Percentiles rank a stretch among this genome's conserved stretches.
Evolutionary conservation across 768 basidiomycete genomes (phyloP).

Genomic region (Tricholoma sp.): DNA sequence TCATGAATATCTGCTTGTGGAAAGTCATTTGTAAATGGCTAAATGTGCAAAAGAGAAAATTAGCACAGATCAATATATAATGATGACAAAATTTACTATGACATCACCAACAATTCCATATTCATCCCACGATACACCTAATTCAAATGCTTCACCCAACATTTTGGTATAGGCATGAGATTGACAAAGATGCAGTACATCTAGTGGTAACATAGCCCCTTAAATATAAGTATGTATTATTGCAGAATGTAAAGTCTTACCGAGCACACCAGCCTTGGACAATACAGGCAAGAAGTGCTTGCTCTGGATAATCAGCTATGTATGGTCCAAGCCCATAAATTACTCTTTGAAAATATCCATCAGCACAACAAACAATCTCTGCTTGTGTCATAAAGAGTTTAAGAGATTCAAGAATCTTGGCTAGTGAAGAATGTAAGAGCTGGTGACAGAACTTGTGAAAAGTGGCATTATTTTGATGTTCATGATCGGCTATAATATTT

Average conservation of each 20-base stretch:
- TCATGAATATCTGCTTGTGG: slow-evolving; percentile 9
- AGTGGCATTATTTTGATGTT: slow-evolving; percentile 8
- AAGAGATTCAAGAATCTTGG: slow-evolving; percentile 16
- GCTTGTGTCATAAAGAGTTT: slow-evolving; percentile 21
- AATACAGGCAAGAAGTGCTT: slow-evolving; percentile 23
- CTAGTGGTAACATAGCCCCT: not conserved
- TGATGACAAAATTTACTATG: not conserved
- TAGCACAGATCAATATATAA: not conserved
- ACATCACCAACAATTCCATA: slow-evolving; percentile 4
- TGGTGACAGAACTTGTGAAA: slow-evolving; percentile 24
- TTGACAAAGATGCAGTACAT: not conserved
- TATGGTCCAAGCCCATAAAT: slow-evolving; percentile 29
- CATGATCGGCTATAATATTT: slow-evolving; percentile 8
- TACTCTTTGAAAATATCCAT: slow-evolving; percentile 22
- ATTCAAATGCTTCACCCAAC: not conserved
- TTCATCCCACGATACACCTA: no score
- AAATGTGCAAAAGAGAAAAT: not conserved
- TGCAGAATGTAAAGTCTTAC: not conserved
- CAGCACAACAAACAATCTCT: slow-evolving; percentile 18
- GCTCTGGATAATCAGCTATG: slow-evolving; percentile 34
- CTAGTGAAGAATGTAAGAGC: slow-evolving; percentile 25
- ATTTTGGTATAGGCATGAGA: not conserved
- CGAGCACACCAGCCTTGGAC: slow-evolving; percentile 27
- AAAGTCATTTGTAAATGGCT: not conserved
- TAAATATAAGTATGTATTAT: not conserved